Percentiles rank a stretch among this genome's conserved stretches.
Conservation (phyloP, 2,329 filamentous ascomycete species). For the Zymoseptoria pseudotritici region DNA sequence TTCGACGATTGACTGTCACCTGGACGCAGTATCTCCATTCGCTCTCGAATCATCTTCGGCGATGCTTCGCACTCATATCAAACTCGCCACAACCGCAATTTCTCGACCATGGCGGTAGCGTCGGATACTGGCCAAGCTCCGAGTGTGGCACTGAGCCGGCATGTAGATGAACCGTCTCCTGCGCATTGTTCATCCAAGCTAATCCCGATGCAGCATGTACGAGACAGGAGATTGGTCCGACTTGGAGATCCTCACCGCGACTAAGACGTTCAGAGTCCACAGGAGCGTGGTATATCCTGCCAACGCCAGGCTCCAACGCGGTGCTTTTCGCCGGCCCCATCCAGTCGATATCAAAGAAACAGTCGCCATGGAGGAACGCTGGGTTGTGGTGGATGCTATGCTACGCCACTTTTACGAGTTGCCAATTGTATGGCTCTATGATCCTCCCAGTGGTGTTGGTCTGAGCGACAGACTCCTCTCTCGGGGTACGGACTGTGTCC, state of each 20-base stretch:
- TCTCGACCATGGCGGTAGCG: not conserved
- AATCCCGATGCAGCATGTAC: not conserved
- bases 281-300: conserved; percentile 1
- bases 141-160: not conserved
- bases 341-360: not conserved
- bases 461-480: not conserved
- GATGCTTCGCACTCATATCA: not conserved
- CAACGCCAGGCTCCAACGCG: not conserved
- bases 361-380: not conserved
- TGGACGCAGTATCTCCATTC: not conserved
- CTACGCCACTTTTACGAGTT: conserved; percentile 4
- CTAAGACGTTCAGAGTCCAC: conserved; percentile 6
- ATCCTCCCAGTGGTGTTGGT: not conserved
- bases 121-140: not conserved
- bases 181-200: not conserved
- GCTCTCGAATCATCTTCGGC: not conserved
- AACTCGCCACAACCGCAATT: not conserved
- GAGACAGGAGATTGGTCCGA: conserved; percentile 6
- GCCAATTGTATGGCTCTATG: not conserved
- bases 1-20: not conserved
- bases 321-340: not conserved
- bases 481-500: no score
- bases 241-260: not conserved
- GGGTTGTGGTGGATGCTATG: not conserved
- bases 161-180: not conserved